Evolutionary conservation across 1,139 yeast species (phyloP).

Genomic region (Blastobotrys buckinghamii): DNA sequence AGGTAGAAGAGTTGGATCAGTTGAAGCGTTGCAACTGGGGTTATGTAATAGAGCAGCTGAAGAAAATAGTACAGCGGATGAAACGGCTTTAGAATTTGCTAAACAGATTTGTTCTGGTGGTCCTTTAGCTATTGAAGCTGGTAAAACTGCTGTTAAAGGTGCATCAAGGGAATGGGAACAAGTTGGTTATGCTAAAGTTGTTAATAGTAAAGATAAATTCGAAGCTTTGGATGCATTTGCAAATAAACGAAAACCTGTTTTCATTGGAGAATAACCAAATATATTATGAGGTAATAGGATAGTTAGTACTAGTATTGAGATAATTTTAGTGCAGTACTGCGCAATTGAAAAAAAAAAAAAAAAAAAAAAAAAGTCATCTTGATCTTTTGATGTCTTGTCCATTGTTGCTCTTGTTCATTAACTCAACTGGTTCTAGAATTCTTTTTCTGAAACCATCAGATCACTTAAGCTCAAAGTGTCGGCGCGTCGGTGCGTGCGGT

Average conservation of each 20-base stretch:
- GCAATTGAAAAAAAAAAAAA: no score
- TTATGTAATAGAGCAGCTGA: slow-evolving; percentile 25
- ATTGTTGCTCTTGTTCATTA: no score
- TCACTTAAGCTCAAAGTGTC: no score
- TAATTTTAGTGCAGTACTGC: no score
- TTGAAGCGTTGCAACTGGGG: slow-evolving; percentile 27
- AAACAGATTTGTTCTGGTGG: slow-evolving; percentile 29
- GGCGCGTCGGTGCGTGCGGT: no score
- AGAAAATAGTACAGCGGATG: slow-evolving; percentile 17
- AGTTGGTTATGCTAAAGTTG: slow-evolving; percentile 26
- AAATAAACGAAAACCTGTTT: slow-evolving; percentile 28
- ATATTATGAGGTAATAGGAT: no score
- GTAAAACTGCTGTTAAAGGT: slow-evolving; percentile 29
- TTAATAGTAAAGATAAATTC: slow-evolving; percentile 30
- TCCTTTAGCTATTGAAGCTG: slow-evolving; percentile 30
- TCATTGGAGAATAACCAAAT: no score
- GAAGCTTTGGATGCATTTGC: slow-evolving; percentile 33
- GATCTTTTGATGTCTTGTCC: no score
- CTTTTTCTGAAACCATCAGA: no score
- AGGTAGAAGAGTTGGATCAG: slow-evolving; percentile 26
- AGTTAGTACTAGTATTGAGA: no score
- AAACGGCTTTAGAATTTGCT: slow-evolving; percentile 25
- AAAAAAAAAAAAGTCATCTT: no score
- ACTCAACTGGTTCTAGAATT: no score
- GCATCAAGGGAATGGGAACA: slow-evolving; percentile 25